Base-by-base conservation (phyloP, 179 eudicot species). In the Monotropa hypopitys region DNA sequence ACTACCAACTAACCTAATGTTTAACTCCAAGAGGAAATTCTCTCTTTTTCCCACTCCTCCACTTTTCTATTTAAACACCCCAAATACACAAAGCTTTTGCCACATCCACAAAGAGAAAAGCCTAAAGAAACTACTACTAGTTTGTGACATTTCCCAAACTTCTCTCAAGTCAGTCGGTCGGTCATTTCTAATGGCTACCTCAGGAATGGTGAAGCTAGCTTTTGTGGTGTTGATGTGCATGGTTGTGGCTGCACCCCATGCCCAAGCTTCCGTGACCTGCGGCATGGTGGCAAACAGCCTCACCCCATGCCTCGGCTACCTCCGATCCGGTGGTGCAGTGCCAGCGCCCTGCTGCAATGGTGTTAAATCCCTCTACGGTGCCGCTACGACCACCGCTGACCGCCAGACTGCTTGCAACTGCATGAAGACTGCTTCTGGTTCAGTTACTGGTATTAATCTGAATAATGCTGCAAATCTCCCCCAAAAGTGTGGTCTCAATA, bases 401-500 rank as follows among this genome's bases (percentile, higher is more conserved):
- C 88, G 89, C 47, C 81, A 78, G 59, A 6, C 75, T 0, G 89
- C 84, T 2, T 85, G 89, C 76, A 18, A 2, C 0, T 87, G 89
- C 78, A 20, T 87, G 62, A 80, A 81, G 30, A 0, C 57, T 0
- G 70, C 78, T 20, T 78, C 87, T 33, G 43, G 45, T 11, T 0
- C 70, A 6, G n/a, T 79, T 38, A 0, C 78, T 5, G 81, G 76
- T 1, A 4, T 80, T 71, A 79, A 68, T 33, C 13, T 12, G 9
- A 9, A 7, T 33, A 16, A 11, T 3, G 90, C 90, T 4, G 70
- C 81, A 0, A 65, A 62, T 32, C 84, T 87, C 51, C 90, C 88
- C 2, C 75, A 74, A 0, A 76, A 65, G 65, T 87, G 89, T 35
- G 85, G 86, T 47, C 81, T 87, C 57, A 61, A 20, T 69, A 61